Evolutionary conservation across 169 alveolate species (phyloP), one percentile per base, ranked within the genome.

Genomic region (Hepatocystis sp.): DNA sequence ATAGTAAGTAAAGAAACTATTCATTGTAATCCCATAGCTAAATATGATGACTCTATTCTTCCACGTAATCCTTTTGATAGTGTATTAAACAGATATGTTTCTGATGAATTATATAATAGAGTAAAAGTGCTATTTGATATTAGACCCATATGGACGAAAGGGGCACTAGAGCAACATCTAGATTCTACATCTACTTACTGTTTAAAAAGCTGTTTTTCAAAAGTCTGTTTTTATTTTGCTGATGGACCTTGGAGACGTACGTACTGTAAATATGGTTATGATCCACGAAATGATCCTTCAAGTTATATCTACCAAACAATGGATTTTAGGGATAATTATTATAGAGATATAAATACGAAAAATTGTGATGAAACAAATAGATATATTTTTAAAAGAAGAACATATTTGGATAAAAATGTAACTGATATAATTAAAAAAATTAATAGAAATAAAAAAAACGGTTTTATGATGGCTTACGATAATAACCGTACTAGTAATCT

Each of bases 221-320:
- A 85, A 67, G 84, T 90, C 21, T 90, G 93, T 55, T 90, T 85
- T 60, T 85, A 90, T 39, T 85, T 90, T 56, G 67, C 91, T 42
- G 90, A 90, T 21, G 93, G 93, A 2, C 93, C 93, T 8, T 90
- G 93, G 93, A 90, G 93, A 47, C 90, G 92, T 23, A 85, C 92
- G 30, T 68, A 85, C n/a, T 90, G 93, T 52, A 84, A 86, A 66
- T 66, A 85, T 32, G 93, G 93, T 1, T 90, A 90, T 51, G 93
- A 90, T 36, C 93, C 93, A 17, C 84, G 93, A 52, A 90, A 84
- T 8, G 91, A 90, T 28, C 85, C 91, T 4, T 58, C 86, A 39
- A 85, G 92, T 30, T 85, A 90, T 66, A 84, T 84, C n/a, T 90
- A 90, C 36, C 93, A 90, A 61, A 90, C 93, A 3, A 42, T 90